Base-by-base conservation (phyloP, 805 yeast genomes). In the Metschnikowia baotianmanensis region DNA sequence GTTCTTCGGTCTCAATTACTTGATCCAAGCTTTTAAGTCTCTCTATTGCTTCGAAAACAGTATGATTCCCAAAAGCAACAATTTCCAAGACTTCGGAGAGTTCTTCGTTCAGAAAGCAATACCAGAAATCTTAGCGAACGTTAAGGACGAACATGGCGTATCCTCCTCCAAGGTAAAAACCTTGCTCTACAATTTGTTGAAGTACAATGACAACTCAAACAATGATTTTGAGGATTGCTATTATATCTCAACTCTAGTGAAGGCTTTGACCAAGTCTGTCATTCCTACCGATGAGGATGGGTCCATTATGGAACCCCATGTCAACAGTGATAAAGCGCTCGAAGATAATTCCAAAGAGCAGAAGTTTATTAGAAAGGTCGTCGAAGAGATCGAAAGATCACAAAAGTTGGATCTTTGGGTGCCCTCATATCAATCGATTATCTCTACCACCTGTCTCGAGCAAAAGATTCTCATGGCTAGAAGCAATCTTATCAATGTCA, bases 341-440 rank as follows among this genome's bases (percentile, higher is more conserved):
- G 51, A 44, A 13, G 31, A 42, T 13, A 48, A 47, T 18, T 31
- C 37, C 4, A 43, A 42, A 30, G 43, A 48, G 5, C 41, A 30
- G n/a, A 38, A 32, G 16, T 64, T 67, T 31, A 45, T 56, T 8
- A 47, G 46, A 9, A 55, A 48, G n/a, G 72, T 63, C 4, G 38
- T 82, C 6, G 71, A 74, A 6, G 97, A 90, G 55, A 68, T 93
- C 33, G 78, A 82, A 40, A 73, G 97, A 43, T 74, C 81, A 45
- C 78, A 80, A 50, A 80, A 89, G 46, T 72, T 93, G 64, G 98
- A 91, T 55, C 80, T 77, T 31, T 88, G 95, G 95, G 71, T 83
- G 6, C 91, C 96, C 1, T 82, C 96, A 0, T 79, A 76, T 46
- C 82, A 79, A 38, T 58, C 74, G 42, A 47, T 72, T 26, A 66